phyloP scores from a whole-genome alignment of 2,329 filamentous ascomycete species.

The Helotiales sp. region DNA sequence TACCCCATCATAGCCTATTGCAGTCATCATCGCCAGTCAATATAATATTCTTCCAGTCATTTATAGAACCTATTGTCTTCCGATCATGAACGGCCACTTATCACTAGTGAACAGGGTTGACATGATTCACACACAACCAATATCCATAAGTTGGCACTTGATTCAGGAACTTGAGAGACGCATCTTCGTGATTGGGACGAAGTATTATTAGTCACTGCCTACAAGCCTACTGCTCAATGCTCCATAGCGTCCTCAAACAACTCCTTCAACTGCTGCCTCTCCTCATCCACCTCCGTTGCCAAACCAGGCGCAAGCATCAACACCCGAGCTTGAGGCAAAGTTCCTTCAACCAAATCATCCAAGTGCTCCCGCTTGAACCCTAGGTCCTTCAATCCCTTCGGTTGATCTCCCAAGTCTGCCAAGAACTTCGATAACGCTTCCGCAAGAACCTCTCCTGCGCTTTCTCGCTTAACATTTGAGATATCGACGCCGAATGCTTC shows the following conservation, averaged over 20 bases:
- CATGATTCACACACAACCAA: too few relatives aligned
- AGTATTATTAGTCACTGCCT: too few relatives aligned
- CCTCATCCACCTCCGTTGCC: constrained; percentile 65
- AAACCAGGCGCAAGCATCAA: constrained; percentile 88
- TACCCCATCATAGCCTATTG: too few relatives aligned
- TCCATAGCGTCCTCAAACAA: constrained; percentile 66
- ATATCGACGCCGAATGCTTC: constrained; percentile 91
- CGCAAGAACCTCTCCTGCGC: constrained; percentile 82
- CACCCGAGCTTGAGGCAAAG: constrained; percentile 87
- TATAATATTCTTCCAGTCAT: too few relatives aligned
- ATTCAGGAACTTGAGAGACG: too few relatives aligned
- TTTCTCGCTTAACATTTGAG: constrained; percentile 82
- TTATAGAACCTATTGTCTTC: too few relatives aligned
- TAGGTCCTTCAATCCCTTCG: constrained; percentile 77
- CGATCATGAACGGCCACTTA: too few relatives aligned
- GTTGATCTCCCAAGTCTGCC: constrained; percentile 83
- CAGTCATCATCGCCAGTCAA: too few relatives aligned
- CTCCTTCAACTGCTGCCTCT: constrained; percentile 68
- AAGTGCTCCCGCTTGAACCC: constrained; percentile 78
- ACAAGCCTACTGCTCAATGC: constrained; percentile 38
- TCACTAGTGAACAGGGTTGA: too few relatives aligned
- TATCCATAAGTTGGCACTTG: too few relatives aligned
- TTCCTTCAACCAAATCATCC: constrained; percentile 86
- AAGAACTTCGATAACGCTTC: constrained; percentile 84
- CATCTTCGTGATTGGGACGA: too few relatives aligned